These are phyloP conservation scores for Suillus variegatus DNA, from an alignment of 768 basidiomycete species.

Conservation along the genomic window DNA sequence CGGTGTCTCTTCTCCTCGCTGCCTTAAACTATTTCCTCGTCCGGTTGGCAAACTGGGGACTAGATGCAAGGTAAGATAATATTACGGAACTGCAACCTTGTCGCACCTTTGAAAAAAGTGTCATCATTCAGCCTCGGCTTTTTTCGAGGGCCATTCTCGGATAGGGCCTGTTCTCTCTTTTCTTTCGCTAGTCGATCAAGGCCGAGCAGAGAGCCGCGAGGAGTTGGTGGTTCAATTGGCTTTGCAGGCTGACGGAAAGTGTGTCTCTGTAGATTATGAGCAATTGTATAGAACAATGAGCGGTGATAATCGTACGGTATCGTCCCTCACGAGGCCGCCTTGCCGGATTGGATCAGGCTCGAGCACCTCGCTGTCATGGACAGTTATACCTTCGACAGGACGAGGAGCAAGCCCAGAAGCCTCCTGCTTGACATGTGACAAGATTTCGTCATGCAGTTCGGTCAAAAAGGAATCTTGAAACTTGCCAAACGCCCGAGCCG, in stretches of 20 bases:
- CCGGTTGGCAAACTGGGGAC: constrained; percentile 77
- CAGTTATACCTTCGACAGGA: constrained; percentile 74
- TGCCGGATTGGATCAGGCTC: constrained; percentile 76
- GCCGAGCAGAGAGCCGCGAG: constrained; percentile 79
- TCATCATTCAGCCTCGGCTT: constrained; percentile 62
- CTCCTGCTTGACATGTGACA: constrained; percentile 70
- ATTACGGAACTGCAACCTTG: neutral
- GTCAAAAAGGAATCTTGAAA: constrained; percentile 78
- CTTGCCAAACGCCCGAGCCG: constrained; percentile 83
- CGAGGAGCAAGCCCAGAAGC: constrained; percentile 45
- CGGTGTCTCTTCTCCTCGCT: constrained; percentile 87
- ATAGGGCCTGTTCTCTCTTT: constrained; percentile 66
- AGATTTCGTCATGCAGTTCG: constrained; percentile 79
- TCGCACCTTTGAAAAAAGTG: constrained; percentile 84
- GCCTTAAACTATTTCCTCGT: constrained; percentile 58
- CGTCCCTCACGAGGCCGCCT: constrained; percentile 77
- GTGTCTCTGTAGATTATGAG: constrained; percentile 55
- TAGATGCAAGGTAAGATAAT: constrained; percentile 30
- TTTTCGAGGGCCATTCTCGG: constrained; percentile 56
- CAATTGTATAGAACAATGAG: neutral
- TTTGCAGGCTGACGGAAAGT: constrained; percentile 78
- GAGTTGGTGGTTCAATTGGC: constrained; percentile 74
- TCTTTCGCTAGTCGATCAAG: constrained; percentile 87
- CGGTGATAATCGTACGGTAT: constrained; percentile 46
- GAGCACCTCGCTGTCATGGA: constrained; percentile 79